A percentile compares a stretch with the other conserved stretches of the same genome.
Conservation (phyloP, 2,329 filamentous ascomycete species). For the Berkeleyomyces basicola region DNA sequence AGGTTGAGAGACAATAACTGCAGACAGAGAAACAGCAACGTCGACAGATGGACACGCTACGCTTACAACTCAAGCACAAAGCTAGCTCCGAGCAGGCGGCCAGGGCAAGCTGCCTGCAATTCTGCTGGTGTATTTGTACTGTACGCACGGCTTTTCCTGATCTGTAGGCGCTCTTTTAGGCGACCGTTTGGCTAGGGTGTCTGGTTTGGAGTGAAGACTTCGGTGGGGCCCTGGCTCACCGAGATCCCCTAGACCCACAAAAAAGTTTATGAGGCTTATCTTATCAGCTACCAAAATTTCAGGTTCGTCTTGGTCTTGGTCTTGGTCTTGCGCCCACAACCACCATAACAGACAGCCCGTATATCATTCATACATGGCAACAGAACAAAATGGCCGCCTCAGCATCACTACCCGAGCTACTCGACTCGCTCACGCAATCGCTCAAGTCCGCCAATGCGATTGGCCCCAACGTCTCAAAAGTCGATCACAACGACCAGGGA, state of each 20-base stretch:
- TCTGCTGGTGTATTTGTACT: background rate
- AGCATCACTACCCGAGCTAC: constrained; percentile 31
- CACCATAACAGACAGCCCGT: background rate
- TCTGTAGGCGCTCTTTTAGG: background rate
- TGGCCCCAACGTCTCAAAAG: constrained; percentile 40
- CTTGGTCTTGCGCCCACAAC: background rate
- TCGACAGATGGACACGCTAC: no score
- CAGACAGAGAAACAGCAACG: no score
- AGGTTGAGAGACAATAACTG: no score
- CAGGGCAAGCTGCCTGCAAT: no score
- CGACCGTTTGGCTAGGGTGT: background rate
- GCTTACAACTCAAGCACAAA: no score
- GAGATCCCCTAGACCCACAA: constrained; percentile 7
- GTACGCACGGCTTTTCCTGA: background rate
- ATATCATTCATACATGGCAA: background rate
- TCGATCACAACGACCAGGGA: constrained; percentile 64
- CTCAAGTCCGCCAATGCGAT: constrained; percentile 49
- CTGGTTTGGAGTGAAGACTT: background rate
- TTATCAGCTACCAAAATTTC: constrained; percentile 9
- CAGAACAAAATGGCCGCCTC: constrained; percentile 29
- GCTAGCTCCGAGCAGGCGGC: no score
- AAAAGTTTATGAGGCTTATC: constrained; percentile 10
- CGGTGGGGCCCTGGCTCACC: background rate
- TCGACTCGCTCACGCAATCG: constrained; percentile 41
- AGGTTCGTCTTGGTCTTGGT: background rate